Conservation (phyloP, 73 alveolate species). For the Stentor roeselii region DNA sequence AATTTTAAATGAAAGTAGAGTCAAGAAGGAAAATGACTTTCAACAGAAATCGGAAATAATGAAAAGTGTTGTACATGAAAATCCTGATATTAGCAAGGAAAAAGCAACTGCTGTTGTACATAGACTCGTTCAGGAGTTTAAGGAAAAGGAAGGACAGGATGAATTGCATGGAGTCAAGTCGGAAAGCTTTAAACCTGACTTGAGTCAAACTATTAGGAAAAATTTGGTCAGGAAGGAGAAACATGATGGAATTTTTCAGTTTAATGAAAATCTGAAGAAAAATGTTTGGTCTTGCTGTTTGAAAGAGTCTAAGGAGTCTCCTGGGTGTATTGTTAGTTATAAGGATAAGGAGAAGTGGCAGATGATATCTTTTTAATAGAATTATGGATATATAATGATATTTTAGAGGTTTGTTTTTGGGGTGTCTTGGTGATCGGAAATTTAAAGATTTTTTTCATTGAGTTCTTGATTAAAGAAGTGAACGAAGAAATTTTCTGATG, state of each 20-base stretch:
- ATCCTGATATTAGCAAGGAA: not conserved
- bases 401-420: no score
- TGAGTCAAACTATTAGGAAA: not conserved
- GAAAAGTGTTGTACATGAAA: not conserved
- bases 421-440: no score
- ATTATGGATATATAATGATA: not conserved
- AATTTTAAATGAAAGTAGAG: not conserved
- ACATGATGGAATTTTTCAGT: not conserved
- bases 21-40: not conserved
- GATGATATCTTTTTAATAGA: not conserved
- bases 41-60: not conserved
- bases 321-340: not conserved
- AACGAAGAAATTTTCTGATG: no score
- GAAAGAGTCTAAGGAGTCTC: not conserved
- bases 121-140: not conserved
- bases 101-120: slow-evolving; percentile 1
- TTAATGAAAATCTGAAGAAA: not conserved
- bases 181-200: not conserved
- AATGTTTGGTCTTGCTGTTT: not conserved
- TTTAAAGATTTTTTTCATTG: no score
- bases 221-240: not conserved
- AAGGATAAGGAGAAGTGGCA: slow-evolving; percentile 1
- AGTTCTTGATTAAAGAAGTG: no score
- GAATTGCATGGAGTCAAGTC: not conserved
- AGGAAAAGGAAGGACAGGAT: not conserved